Percentiles rank a stretch among this genome's conserved stretches.
These are phyloP conservation scores for Vanderwaltozyma yarrowii DNA, from an alignment of 805 yeast species.

Conservation along the genomic window DNA sequence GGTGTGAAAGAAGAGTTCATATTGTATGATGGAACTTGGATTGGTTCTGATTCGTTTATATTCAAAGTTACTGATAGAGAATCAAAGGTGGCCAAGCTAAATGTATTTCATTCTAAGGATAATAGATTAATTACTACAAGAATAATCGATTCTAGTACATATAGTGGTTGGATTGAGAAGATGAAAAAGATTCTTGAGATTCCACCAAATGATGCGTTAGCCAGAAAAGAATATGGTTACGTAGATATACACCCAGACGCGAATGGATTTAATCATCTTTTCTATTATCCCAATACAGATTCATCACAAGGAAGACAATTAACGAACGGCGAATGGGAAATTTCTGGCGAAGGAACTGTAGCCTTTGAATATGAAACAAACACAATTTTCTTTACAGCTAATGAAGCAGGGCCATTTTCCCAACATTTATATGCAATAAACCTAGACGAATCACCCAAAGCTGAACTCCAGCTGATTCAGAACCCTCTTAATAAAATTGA, in stretches of 20 bases:
- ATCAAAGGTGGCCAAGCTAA: slow-evolving; percentile 45
- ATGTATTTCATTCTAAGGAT: slow-evolving; percentile 31
- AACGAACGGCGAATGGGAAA: slow-evolving; percentile 43
- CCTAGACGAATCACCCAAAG: slow-evolving; percentile 19
- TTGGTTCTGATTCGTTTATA: slow-evolving; percentile 37
- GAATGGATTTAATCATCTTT: slow-evolving; percentile 52
- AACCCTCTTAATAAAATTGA: slow-evolving; percentile 12
- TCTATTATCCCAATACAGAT: slow-evolving; percentile 41
- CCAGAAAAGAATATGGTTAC: slow-evolving; percentile 39
- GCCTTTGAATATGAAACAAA: slow-evolving; percentile 39
- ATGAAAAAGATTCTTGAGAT: slow-evolving; percentile 31
- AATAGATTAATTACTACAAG: slow-evolving; percentile 32
- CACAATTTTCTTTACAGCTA: slow-evolving; percentile 46
- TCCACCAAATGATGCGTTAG: slow-evolving; percentile 27
- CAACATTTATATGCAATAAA: slow-evolving; percentile 49
- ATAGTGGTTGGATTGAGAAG: slow-evolving; percentile 53
- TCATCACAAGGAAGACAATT: slow-evolving; percentile 33
- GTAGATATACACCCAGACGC: slow-evolving; percentile 47
- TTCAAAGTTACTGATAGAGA: slow-evolving; percentile 55
- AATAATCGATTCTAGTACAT: slow-evolving; percentile 34
- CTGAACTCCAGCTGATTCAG: slow-evolving; percentile 8
- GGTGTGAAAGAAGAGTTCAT: slow-evolving; percentile 36
- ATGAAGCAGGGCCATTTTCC: slow-evolving; percentile 36
- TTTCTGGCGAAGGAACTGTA: slow-evolving; percentile 36
- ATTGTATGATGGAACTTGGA: slow-evolving; percentile 55